Evolutionary conservation across 495 filamentous ascomycete genomes (phyloP).

Genomic region (Neurospora hispaniola): DNA sequence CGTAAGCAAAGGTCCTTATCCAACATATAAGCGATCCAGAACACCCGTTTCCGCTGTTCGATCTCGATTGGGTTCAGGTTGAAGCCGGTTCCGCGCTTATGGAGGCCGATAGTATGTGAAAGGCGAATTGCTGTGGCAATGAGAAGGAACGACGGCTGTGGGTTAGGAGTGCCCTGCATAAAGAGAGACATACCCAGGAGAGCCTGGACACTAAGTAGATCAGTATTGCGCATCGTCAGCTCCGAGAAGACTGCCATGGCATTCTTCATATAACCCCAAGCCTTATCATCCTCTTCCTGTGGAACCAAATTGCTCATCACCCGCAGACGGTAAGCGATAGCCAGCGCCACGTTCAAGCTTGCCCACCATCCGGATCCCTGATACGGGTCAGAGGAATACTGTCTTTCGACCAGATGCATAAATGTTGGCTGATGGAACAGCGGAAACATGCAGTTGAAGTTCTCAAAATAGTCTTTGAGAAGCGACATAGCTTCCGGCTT

Average conservation of each 20-base stretch:
- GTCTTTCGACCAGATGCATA: conserved; percentile 87
- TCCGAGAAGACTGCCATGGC: conserved; percentile 88
- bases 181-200: conserved; percentile 93
- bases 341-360: conserved; percentile 85
- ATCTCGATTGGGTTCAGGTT: conserved; percentile 83
- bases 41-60: conserved; percentile 91
- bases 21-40: conserved; percentile 95
- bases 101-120: conserved; percentile 88
- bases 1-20: conserved; percentile 94
- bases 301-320: conserved; percentile 93
- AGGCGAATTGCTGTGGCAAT: conserved; percentile 88
- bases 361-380: conserved; percentile 98
- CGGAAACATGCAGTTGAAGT: conserved; percentile 98
- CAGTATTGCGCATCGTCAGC: conserved; percentile 89
- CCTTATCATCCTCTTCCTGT: conserved; percentile 82
- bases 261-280: conserved; percentile 93
- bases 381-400: conserved; percentile 89
- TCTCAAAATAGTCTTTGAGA: conserved; percentile 89
- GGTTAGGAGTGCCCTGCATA: conserved; percentile 93
- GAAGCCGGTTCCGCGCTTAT: conserved; percentile 85
- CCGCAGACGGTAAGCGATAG: conserved; percentile 80
- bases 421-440: conserved; percentile 97
- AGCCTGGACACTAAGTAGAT: conserved; percentile 92
- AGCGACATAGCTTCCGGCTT: conserved; percentile 73
- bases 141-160: conserved; percentile 87